These are phyloP conservation scores for Debaryomyces prosopidis DNA, from an alignment of 805 yeast genomes.

Conservation along the genomic window DNA sequence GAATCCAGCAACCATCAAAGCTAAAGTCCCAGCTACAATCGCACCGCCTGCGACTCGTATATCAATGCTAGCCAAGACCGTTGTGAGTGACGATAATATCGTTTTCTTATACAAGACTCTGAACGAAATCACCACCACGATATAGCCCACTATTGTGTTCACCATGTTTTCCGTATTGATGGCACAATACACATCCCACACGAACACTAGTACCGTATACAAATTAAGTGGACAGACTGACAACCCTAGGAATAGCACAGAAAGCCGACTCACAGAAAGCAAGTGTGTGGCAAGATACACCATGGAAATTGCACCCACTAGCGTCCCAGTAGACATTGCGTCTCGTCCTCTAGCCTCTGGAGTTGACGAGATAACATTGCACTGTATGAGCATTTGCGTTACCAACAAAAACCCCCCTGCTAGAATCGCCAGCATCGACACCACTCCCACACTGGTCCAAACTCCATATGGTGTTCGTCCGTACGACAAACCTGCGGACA, in stretches of 20 bases:
- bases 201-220: slow-evolving; percentile 28
- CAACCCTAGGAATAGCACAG: slow-evolving; percentile 29
- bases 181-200: slow-evolving; percentile 23
- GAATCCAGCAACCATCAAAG: slow-evolving; percentile 1
- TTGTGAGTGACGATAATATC: slow-evolving; percentile 6
- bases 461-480: slow-evolving; percentile 2
- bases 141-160: slow-evolving; percentile 17
- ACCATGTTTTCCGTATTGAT: slow-evolving; percentile 5
- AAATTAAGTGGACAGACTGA: slow-evolving; percentile 29
- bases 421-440: slow-evolving; percentile 19
- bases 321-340: slow-evolving; percentile 8
- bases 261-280: slow-evolving; percentile 24
- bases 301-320: slow-evolving; percentile 18
- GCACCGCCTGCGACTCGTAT: not conserved
- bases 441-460: not conserved
- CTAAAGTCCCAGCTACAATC: slow-evolving; percentile 3
- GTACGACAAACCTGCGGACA: slow-evolving; percentile 23
- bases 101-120: slow-evolving; percentile 8
- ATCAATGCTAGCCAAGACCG: not conserved
- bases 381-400: slow-evolving; percentile 13
- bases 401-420: slow-evolving; percentile 19
- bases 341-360: not conserved
- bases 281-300: slow-evolving; percentile 22
- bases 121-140: slow-evolving; percentile 15
- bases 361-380: slow-evolving; percentile 10